phyloP scores from a whole-genome alignment of 2,329 filamentous ascomycete genomes.

The Fusarium equiseti region DNA sequence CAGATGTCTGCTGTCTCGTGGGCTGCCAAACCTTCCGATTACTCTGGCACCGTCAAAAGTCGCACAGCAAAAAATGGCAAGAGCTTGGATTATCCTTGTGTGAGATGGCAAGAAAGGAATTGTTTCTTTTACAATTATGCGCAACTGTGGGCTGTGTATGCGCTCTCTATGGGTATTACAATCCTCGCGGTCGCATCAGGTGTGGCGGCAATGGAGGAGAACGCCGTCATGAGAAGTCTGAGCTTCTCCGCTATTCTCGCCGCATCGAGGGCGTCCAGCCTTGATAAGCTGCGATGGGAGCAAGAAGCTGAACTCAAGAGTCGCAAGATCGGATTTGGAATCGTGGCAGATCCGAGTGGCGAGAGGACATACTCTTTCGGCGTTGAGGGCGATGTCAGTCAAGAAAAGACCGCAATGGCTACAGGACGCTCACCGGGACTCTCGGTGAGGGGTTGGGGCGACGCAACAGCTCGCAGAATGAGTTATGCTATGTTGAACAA shows the following conservation, averaged over 20 bases:
- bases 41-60: conserved; percentile 26
- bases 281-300: conserved; percentile 44
- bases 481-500: conserved; percentile 39
- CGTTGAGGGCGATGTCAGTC: conserved; percentile 44
- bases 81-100: conserved; percentile 29
- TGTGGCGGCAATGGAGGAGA: conserved; percentile 41
- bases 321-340: conserved; percentile 42
- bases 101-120: conserved; percentile 38
- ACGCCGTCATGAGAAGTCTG: conserved; percentile 42
- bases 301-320: conserved; percentile 30
- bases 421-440: conserved; percentile 40
- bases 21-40: conserved; percentile 34
- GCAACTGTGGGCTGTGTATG: conserved; percentile 43
- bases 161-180: conserved; percentile 41
- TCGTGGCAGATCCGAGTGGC: conserved; percentile 39
- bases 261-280: conserved; percentile 40
- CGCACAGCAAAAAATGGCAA: conserved; percentile 15
- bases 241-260: conserved; percentile 46
- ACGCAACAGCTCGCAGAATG: conserved; percentile 38
- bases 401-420: conserved; percentile 37
- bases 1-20: conserved; percentile 45
- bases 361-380: conserved; percentile 43
- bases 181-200: conserved; percentile 36
- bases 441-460: conserved; percentile 41
- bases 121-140: conserved; percentile 38